phyloP scores from a whole-genome alignment of 192 early-diverging fungal genomes.

The Bifiguratus adelaidae region DNA sequence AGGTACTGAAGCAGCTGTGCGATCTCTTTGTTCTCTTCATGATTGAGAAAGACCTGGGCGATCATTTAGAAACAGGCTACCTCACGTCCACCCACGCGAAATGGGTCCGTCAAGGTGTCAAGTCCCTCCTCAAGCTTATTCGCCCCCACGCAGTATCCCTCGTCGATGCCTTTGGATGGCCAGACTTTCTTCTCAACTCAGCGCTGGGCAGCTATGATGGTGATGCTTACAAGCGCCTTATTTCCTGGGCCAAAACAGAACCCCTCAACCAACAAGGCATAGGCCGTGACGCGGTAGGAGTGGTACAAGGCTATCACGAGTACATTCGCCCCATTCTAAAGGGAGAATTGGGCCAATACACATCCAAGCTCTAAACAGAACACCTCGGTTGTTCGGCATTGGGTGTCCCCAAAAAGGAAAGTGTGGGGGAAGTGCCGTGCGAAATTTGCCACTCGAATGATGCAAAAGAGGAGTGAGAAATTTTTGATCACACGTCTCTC shows the following conservation, averaged over 20 bases:
- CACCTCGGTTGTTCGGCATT: too few relatives aligned
- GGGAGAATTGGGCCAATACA: too few relatives aligned
- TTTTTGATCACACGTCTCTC: too few relatives aligned
- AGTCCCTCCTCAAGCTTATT: slow-evolving; percentile 34
- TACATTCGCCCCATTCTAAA: slow-evolving; percentile 20
- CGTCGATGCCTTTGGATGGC: slow-evolving; percentile 63
- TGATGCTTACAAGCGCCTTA: slow-evolving; percentile 57
- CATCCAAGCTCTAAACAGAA: too few relatives aligned
- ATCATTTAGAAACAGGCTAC: slow-evolving; percentile 30
- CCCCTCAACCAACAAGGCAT: slow-evolving; percentile 47
- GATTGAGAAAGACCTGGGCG: slow-evolving; percentile 28
- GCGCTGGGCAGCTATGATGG: slow-evolving; percentile 61
- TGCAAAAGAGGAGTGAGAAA: too few relatives aligned
- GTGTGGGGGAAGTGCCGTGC: too few relatives aligned
- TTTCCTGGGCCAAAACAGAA: slow-evolving; percentile 47
- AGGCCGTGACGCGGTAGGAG: not conserved
- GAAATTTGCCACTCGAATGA: too few relatives aligned
- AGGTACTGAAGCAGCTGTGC: slow-evolving; percentile 19
- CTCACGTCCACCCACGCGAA: slow-evolving; percentile 31
- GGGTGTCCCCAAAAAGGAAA: too few relatives aligned
- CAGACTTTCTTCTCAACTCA: slow-evolving; percentile 54
- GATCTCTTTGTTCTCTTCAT: slow-evolving; percentile 29
- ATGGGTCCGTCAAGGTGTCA: slow-evolving; percentile 30
- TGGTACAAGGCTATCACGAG: slow-evolving; percentile 36
- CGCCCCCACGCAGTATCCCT: slow-evolving; percentile 57